These are phyloP conservation scores for Saccharomycopsis vini DNA, from an alignment of 805 yeast genomes.

Conservation along the genomic window DNA sequence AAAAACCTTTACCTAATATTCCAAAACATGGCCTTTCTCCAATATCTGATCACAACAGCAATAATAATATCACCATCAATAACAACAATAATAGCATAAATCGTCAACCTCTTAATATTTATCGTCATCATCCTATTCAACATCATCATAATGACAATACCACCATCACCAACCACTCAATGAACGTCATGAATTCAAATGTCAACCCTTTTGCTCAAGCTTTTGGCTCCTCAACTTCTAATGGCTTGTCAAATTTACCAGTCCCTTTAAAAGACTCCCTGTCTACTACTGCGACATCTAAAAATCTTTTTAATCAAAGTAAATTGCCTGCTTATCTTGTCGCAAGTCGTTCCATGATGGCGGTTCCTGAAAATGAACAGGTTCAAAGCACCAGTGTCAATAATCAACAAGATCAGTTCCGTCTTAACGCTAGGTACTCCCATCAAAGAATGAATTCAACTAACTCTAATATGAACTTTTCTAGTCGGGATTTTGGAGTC, in stretches of 20 bases:
- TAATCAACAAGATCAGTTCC: not conserved
- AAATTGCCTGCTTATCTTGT: conserved; percentile 13
- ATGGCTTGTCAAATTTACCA: no score
- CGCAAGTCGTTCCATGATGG: conserved; percentile 2
- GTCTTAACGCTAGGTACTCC: not conserved
- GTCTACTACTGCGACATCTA: not conserved
- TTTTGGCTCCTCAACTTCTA: not conserved
- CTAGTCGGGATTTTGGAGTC: not conserved
- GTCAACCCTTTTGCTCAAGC: conserved; percentile 1
- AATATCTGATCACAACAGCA: not conserved
- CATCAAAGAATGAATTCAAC: not conserved
- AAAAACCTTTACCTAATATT: conserved; percentile 3
- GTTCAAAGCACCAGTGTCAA: not conserved
- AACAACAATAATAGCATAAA: not conserved
- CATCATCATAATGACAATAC: not conserved
- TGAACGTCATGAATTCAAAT: no score
- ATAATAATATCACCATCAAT: no score
- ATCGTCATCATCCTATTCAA: not conserved
- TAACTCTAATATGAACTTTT: not conserved
- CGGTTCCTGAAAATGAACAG: not conserved
- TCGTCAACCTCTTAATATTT: no score
- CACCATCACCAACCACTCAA: not conserved
- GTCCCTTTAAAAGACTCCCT: not conserved
- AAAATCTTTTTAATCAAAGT: not conserved
- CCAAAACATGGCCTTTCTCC: not conserved